Conservation (phyloP, 1,284 basidiomycete species). For the Heterobasidion irregulare region DNA sequence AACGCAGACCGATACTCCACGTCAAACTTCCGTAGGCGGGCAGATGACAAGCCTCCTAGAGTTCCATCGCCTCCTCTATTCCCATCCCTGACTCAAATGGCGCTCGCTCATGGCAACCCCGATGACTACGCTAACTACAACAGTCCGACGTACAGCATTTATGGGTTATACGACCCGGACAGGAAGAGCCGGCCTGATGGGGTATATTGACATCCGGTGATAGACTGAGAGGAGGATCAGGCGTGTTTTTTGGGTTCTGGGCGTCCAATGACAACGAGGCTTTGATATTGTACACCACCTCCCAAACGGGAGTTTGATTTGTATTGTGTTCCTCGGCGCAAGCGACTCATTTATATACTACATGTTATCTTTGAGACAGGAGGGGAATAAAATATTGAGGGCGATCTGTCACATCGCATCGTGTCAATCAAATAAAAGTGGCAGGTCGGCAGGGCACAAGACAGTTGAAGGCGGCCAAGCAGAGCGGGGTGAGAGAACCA, state of each 20-base stretch:
- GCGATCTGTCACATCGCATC: no score
- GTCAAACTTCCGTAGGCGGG: slow-evolving; percentile 18
- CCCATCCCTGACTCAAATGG: slow-evolving; percentile 72
- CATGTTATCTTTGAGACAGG: neutral
- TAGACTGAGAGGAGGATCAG: neutral
- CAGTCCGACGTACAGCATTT: slow-evolving; percentile 77
- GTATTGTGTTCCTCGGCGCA: neutral
- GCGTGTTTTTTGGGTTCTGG: neutral
- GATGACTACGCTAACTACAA: slow-evolving; percentile 57
- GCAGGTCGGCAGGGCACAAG: no score
- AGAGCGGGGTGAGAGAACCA: no score
- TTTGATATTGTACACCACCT: neutral
- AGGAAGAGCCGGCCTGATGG: slow-evolving; percentile 41
- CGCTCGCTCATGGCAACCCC: slow-evolving; percentile 49
- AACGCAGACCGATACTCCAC: neutral
- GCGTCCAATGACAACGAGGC: neutral
- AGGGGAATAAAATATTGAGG: neutral
- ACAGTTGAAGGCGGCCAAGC: no score
- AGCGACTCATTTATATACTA: neutral
- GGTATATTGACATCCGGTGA: slow-evolving; percentile 11
- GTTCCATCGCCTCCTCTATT: slow-evolving; percentile 71
- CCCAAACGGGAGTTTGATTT: neutral
- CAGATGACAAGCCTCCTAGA: slow-evolving; percentile 58
- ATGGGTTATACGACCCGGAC: slow-evolving; percentile 60
- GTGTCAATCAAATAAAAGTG: no score